Conservation (phyloP, 176 grass and related monocot genomes). For the Paspalum notatum region DNA sequence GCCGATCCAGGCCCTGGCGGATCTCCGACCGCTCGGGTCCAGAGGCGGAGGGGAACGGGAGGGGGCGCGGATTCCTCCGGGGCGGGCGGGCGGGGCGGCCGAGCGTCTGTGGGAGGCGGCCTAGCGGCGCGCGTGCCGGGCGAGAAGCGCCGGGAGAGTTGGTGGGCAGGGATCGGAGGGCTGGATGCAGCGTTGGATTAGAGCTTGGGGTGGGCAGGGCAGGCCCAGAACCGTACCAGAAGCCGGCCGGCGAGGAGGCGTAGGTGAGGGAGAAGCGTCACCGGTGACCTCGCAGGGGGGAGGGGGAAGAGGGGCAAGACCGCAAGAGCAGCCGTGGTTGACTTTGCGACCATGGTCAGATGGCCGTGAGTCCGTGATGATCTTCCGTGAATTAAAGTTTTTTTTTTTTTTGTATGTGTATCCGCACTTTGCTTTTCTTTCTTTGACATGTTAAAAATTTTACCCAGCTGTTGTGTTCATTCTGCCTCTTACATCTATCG, state of each 20-base stretch:
- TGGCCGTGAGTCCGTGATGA: too few species aligned
- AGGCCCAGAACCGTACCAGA: neutral
- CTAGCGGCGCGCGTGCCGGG: neutral
- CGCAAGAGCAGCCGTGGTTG: too few species aligned
- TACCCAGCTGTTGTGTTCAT: too few species aligned
- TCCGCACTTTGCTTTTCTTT: too few species aligned
- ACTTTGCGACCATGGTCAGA: too few species aligned
- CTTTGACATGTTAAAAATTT: too few species aligned
- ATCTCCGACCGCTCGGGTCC: neutral
- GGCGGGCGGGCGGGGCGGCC: neutral
- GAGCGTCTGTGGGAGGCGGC: neutral
- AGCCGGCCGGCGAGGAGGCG: neutral
- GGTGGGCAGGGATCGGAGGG: neutral
- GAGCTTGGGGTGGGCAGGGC: neutral
- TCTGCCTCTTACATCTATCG: too few species aligned
- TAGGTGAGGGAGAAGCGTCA: neutral
- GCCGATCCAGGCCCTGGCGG: neutral
- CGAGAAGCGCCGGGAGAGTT: neutral
- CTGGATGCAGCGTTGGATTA: neutral
- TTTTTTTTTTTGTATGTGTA: too few species aligned
- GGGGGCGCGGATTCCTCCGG: neutral
- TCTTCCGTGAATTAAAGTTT: too few species aligned
- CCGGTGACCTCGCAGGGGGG: constrained; percentile 11
- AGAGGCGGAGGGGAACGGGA: neutral
- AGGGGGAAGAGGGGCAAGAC: too few species aligned